Percentiles rank a stretch among this genome's conserved stretches.
phyloP scores from a whole-genome alignment of 2,329 filamentous ascomycete species.

The Phaeosphaeriaceae sp. region DNA sequence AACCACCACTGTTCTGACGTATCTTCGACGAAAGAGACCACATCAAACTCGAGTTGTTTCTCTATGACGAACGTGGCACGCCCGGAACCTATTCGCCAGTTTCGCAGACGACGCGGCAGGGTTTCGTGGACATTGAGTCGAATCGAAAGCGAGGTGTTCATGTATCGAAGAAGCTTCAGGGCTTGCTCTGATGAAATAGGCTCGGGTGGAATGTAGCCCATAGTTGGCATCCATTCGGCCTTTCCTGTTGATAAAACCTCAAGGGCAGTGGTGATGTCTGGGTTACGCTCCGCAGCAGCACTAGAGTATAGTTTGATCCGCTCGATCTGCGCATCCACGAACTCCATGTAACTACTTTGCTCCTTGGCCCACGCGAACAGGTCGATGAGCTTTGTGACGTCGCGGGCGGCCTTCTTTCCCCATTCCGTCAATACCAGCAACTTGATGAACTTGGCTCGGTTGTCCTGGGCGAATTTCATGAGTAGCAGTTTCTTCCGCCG shows the following conservation, averaged over 20 bases:
- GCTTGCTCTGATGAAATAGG: conserved; percentile 75
- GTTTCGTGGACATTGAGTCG: conserved; percentile 86
- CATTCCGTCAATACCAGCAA: conserved; percentile 89
- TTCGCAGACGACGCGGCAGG: conserved; percentile 77
- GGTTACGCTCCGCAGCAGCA: conserved; percentile 80
- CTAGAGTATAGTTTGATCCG: conserved; percentile 75
- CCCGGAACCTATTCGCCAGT: conserved; percentile 83
- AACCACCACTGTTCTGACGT: conserved; percentile 88
- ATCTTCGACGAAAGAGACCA: conserved; percentile 88
- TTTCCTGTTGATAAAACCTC: conserved; percentile 82
- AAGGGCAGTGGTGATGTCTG: conserved; percentile 88
- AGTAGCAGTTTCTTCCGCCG: conserved; percentile 73
- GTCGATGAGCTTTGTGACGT: conserved; percentile 88
- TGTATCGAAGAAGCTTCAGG: conserved; percentile 75
- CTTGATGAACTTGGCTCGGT: conserved; percentile 91
- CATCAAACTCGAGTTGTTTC: conserved; percentile 89
- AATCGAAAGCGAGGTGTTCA: conserved; percentile 83
- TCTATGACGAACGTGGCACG: conserved; percentile 85
- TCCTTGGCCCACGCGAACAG: conserved; percentile 73
- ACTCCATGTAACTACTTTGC: conserved; percentile 36
- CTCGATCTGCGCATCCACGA: conserved; percentile 66
- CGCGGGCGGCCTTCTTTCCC: conserved; percentile 69
- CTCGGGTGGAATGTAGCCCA: conserved; percentile 78
- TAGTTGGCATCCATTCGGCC: conserved; percentile 79
- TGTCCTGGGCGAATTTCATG: conserved; percentile 78